Base-by-base conservation (phyloP, 257 asterid species). In the Solanum rostratum region DNA sequence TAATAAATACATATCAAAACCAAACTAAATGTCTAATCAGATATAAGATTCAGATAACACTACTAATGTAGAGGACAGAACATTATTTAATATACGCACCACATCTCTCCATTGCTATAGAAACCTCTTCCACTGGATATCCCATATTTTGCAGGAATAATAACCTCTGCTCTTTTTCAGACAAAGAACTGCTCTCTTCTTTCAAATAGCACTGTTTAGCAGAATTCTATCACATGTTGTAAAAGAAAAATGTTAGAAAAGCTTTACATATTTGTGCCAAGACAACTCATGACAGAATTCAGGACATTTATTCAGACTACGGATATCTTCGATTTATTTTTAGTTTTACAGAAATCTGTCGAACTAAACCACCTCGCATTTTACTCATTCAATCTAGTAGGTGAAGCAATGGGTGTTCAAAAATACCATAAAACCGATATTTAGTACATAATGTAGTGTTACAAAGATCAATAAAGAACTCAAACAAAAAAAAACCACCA, bases 81-180 rank as follows among this genome's bases (percentile, higher is more conserved):
- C 59, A 65, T 29, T 24, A 76, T 49, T 29, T 49, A 30, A 82
- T 45, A 49, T 27, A 87, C 91, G 0, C 30, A 93, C 97, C 92
- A 84, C 94, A 91, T 92, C 91, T 92, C 24, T 92, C 91, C 89
- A 93, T 85, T 52, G 97, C 96, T 50, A 86, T 90, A 6, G 85
- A 70, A 39, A 89, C 93, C 85, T 92, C 95, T 43, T 93, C 95
- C 55, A 79, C 30, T 37, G 90, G 33, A 87, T 90, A 94, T 62
- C 98, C 97, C 98, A 94, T 94, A 18, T 90, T 86, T 20, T 84
- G 89, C 43, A 94, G 71, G 5, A 71, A 66, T 12, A 88, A 84
- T 84, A 91, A 33, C 8, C 79, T 91, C 63, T 43, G 39, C 59
- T 94, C 93, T 71, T 88, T 84, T 87, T 88, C 91, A 12, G 93